Conservation (phyloP, 2,329 filamentous ascomycete species). For the Alternaria triticina region DNA sequence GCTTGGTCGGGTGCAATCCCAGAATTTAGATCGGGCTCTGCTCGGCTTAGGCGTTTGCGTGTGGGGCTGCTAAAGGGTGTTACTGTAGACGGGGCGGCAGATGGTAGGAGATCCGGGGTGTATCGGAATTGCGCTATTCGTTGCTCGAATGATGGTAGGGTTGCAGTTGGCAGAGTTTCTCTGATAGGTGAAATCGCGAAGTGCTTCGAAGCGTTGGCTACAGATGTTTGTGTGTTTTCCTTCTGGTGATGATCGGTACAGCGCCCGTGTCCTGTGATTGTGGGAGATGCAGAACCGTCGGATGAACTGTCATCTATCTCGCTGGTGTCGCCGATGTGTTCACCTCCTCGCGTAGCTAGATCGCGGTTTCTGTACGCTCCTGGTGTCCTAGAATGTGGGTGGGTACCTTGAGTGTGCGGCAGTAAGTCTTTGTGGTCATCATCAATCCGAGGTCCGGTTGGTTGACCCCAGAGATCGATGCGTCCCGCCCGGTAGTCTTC, state of each 20-base stretch:
- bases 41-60: not conserved
- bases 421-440: not conserved
- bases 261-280: not conserved
- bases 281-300: not conserved
- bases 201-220: not conserved
- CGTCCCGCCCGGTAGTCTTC: conserved; percentile 20
- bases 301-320: not conserved
- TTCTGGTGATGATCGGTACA: not conserved
- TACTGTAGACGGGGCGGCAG: not conserved
- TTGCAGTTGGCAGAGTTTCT: not conserved
- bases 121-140: not conserved
- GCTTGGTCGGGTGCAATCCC: not conserved
- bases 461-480: conserved; percentile 27
- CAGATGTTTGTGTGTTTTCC: not conserved
- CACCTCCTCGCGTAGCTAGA: no score
- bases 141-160: not conserved
- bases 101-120: not conserved
- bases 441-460: not conserved
- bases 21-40: not conserved
- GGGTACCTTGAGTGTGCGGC: not conserved
- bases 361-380: no score
- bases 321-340: not conserved
- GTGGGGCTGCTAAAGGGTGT: not conserved
- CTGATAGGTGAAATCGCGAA: not conserved
- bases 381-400: accelerated